Base-by-base conservation (phyloP, 345 rosid genomes). In the Alliaria petiolata region DNA sequence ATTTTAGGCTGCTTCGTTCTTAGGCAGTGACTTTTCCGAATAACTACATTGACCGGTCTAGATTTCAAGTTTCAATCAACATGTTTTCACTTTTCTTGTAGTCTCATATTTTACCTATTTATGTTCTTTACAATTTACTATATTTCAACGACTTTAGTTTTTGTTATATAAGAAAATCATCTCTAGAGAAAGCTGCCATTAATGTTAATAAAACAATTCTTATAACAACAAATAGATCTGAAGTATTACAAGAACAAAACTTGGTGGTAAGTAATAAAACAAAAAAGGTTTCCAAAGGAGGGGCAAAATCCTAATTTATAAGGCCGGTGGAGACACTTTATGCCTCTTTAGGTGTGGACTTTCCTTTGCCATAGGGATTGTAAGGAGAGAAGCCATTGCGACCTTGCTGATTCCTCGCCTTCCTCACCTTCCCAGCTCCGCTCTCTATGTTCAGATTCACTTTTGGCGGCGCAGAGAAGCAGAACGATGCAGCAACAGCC, bases 401-500 rank as follows among this genome's bases (percentile, higher is more conserved):
- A 70, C 78, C 65, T 49, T 83, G 81, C 10, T 77, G 80, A 59
- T 92, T 86, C 14, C 76, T 82, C 2, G 36, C 22, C 44, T 87
- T 89, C 83, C 92, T 89, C 34, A 83, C 86, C 74, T 95, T 95
- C 28, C 98, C 87, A 4, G 98, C 91, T 43, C 79, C 86, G 79
- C 98, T 92, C 65, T 95, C 99, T 5, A 95, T 88, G 77, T 78
- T 82, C 70, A 95, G 86, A 72, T 79, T 86, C 78, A 92, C 93
- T 80, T 92, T 95, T 0, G 98, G 98, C 3, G 98, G 98, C 26
- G 84, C 57, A 0, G 99, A 85, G 81, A 95, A 95, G 81, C 96
- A 87, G 76, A 95, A 90, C 5, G 98, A 95, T 46, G 85, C 81
- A 8, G 99, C 97, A 30, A 95, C 90, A 0, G 89, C 96, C 99